A percentile compares a stretch with the other conserved stretches of the same genome.
Conservation (phyloP, 306 rosid species). For the Mucuna pruriens region DNA sequence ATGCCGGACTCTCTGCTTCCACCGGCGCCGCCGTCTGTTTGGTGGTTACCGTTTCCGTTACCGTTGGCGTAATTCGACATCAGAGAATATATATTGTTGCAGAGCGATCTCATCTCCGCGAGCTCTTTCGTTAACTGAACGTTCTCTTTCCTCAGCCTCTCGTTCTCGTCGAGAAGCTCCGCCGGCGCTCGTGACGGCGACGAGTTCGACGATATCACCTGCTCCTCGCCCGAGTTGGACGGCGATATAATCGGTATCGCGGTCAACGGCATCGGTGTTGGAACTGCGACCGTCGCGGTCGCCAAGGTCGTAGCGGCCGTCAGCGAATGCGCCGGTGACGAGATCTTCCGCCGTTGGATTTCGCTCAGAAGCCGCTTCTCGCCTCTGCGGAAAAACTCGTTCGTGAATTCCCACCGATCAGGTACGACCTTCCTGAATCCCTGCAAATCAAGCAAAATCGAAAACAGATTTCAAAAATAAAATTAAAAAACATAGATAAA, state of each 20-base stretch:
- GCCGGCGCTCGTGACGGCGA: constrained; percentile 64
- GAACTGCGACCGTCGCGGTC: constrained; percentile 14
- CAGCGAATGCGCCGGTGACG: constrained; percentile 24
- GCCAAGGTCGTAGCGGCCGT: background rate
- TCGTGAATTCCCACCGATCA: constrained; percentile 93
- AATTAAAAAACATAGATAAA: background rate
- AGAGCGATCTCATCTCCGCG: constrained; percentile 73
- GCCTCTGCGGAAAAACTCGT: constrained; percentile 75
- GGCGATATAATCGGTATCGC: constrained; percentile 55
- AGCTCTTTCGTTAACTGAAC: constrained; percentile 67
- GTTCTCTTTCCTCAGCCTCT: constrained; percentile 77
- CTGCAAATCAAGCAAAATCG: constrained; percentile 34
- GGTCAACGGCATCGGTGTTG: constrained; percentile 35
- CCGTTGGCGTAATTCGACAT: constrained; percentile 58
- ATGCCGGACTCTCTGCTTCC: constrained; percentile 46
- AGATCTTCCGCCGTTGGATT: constrained; percentile 79
- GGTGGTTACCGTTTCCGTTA: constrained; percentile 26
- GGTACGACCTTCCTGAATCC: constrained; percentile 87
- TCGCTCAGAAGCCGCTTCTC: constrained; percentile 73
- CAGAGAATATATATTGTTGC: constrained; percentile 70
- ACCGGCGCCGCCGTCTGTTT: constrained; percentile 36
- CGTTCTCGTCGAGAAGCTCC: constrained; percentile 82
- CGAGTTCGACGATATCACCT: constrained; percentile 64
- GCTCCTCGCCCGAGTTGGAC: constrained; percentile 75
- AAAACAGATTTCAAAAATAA: background rate